Percentiles rank a stretch among this genome's conserved stretches.
phyloP scores from a whole-genome alignment of 768 basidiomycete species.

The Hemileccinum rubropunctum region DNA sequence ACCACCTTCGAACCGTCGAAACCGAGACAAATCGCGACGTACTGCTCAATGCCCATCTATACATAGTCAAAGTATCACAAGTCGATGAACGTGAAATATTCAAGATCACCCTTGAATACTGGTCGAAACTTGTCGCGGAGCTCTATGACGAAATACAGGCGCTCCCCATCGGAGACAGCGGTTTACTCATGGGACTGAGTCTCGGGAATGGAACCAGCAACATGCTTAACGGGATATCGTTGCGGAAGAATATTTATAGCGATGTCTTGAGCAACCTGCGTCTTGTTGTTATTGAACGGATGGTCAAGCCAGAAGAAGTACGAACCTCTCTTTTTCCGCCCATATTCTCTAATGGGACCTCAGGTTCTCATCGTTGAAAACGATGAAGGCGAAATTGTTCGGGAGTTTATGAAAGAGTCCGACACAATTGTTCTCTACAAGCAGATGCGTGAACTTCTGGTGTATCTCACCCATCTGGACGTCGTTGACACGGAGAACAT shows the following conservation, averaged over 20 bases:
- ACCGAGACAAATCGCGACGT: slow-evolving; percentile 88
- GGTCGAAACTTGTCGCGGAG: slow-evolving; percentile 92
- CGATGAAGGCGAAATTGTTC: slow-evolving; percentile 98
- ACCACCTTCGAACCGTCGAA: slow-evolving; percentile 92
- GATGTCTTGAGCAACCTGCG: slow-evolving; percentile 94
- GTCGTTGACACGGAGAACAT: slow-evolving; percentile 96
- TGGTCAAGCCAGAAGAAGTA: slow-evolving; percentile 99
- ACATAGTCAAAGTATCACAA: slow-evolving; percentile 97
- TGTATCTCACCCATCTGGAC: slow-evolving; percentile 97
- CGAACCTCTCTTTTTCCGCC: slow-evolving; percentile 15
- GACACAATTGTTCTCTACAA: slow-evolving; percentile 99
- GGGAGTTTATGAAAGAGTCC: slow-evolving; percentile 98
- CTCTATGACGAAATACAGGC: slow-evolving; percentile 97
- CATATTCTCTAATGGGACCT: slow-evolving; percentile 6
- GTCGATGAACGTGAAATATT: slow-evolving; percentile 99
- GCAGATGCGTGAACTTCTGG: slow-evolving; percentile 95
- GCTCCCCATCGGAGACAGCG: slow-evolving; percentile 82
- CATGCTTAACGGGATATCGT: slow-evolving; percentile 72
- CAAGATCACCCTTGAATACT: slow-evolving; percentile 99
- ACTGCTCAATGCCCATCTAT: slow-evolving; percentile 92
- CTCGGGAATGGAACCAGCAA: slow-evolving; percentile 62
- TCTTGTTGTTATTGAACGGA: slow-evolving; percentile 94
- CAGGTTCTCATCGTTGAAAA: slow-evolving; percentile 98
- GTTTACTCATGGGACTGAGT: slow-evolving; percentile 86
- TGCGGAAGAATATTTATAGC: slow-evolving; percentile 93